phyloP scores from a whole-genome alignment of 1,284 basidiomycete genomes.

The Phlebopus sp. region DNA sequence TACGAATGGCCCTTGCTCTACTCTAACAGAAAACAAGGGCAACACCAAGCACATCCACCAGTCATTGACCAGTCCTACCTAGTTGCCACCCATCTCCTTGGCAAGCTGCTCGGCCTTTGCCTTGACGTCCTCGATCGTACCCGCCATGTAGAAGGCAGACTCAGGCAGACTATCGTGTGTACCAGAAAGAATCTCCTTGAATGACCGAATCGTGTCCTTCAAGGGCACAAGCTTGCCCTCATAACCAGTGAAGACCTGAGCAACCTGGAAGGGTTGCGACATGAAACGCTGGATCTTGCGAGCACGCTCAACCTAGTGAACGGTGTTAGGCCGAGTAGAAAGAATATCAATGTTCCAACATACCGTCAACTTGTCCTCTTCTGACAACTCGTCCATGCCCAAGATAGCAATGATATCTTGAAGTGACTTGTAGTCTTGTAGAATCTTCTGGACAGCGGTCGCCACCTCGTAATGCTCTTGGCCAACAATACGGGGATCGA shows the following conservation, averaged over 20 bases:
- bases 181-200: slow-evolving; percentile 95
- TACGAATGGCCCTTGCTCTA: slow-evolving; percentile 11
- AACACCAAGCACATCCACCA: slow-evolving; percentile 7
- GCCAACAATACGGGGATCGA: slow-evolving; percentile 96
- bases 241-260: slow-evolving; percentile 99
- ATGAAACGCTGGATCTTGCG: slow-evolving; percentile 96
- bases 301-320: slow-evolving; percentile 74
- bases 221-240: slow-evolving; percentile 94
- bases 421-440: slow-evolving; percentile 99
- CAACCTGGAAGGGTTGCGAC: slow-evolving; percentile 99
- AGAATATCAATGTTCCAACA: slow-evolving; percentile 23
- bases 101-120: slow-evolving; percentile 94
- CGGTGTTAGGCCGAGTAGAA: slow-evolving; percentile 6
- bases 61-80: too few species aligned
- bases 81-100: slow-evolving; percentile 79
- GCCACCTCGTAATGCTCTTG: slow-evolving; percentile 94
- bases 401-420: slow-evolving; percentile 96
- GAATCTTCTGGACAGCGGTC: slow-evolving; percentile 95
- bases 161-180: slow-evolving; percentile 88
- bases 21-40: slow-evolving; percentile 6
- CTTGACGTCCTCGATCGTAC: slow-evolving; percentile 94
- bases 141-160: slow-evolving; percentile 92
- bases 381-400: slow-evolving; percentile 99
- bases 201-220: slow-evolving; percentile 90
- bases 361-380: slow-evolving; percentile 99